A percentile compares a stretch with the other conserved stretches of the same genome.
Conservation (phyloP, 352 stramenopile genomes). For the Hyaloperonospora arabidopsidis region DNA sequence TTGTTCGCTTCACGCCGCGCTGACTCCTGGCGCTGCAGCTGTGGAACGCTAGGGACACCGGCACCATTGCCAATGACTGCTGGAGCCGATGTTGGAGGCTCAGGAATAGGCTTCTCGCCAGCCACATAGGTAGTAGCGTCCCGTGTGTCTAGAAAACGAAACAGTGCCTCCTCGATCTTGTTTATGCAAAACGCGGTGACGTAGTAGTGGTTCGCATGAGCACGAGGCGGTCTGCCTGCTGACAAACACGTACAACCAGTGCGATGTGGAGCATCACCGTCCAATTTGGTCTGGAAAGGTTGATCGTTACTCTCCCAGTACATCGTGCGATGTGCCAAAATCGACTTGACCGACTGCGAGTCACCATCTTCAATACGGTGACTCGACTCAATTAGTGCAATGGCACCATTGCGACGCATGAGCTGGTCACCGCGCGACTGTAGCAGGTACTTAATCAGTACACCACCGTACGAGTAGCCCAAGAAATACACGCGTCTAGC, state of each 20-base stretch:
- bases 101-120: conserved; percentile 53
- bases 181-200: conserved; percentile 84
- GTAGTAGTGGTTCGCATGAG: conserved; percentile 83
- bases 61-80: conserved; percentile 23
- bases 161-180: conserved; percentile 81
- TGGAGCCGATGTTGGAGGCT: conserved; percentile 49
- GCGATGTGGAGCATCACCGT: conserved; percentile 74
- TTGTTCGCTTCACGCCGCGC: conserved; percentile 47
- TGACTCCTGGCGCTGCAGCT: conserved; percentile 50
- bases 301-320: conserved; percentile 86
- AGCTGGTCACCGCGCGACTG: conserved; percentile 81
- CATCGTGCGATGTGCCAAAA: conserved; percentile 82
- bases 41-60: conserved; percentile 5
- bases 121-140: conserved; percentile 77
- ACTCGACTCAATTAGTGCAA: conserved; percentile 82
- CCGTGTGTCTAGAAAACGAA: conserved; percentile 72
- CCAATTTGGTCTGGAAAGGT: conserved; percentile 63
- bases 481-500: conserved; percentile 78
- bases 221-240: conserved; percentile 52
- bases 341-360: conserved; percentile 80
- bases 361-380: conserved; percentile 82
- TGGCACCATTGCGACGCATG: conserved; percentile 78
- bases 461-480: conserved; percentile 82
- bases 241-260: conserved; percentile 80
- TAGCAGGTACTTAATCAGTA: conserved; percentile 85